A percentile compares a stretch with the other conserved stretches of the same genome.
Conservation (phyloP, 1,284 basidiomycete species). For the Caloboletus firmus region DNA sequence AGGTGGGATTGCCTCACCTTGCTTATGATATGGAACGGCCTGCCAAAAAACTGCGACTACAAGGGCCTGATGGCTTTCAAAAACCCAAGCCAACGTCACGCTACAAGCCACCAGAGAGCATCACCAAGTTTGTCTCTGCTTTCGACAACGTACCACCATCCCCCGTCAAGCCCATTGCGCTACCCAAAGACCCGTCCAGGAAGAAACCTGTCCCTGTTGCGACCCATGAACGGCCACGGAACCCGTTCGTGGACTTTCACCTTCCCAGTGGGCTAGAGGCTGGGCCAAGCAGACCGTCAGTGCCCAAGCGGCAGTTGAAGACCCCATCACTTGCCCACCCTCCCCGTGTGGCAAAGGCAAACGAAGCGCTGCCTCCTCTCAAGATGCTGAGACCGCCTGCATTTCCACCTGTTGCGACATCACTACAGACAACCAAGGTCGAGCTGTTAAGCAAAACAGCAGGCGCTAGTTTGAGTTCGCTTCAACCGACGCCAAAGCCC, state of each 20-base stretch:
- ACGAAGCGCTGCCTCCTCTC: conserved; percentile 9
- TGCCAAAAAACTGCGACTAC: conserved; percentile 27
- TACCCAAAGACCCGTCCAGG: not conserved
- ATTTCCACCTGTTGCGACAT: not conserved
- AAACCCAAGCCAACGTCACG: conserved; percentile 24
- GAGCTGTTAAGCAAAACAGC: not conserved
- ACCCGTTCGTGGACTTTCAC: conserved; percentile 21
- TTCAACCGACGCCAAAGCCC: conserved; percentile 4
- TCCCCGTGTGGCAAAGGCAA: not conserved
- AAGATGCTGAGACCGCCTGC: conserved; percentile 19
- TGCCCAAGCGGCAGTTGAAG: conserved; percentile 5
- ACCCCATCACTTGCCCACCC: conserved; percentile 4
- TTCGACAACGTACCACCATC: conserved; percentile 18
- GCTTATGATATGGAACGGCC: conserved; percentile 28
- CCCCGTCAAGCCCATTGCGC: not conserved
- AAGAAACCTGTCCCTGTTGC: conserved; percentile 7
- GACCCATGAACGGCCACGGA: conserved; percentile 19
- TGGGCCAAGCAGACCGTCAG: conserved; percentile 18
- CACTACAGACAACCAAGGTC: not conserved
- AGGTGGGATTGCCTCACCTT: not conserved
- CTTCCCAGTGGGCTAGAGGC: conserved; percentile 6
- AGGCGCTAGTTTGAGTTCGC: not conserved
- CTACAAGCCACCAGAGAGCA: conserved; percentile 33
- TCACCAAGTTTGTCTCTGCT: conserved; percentile 33
- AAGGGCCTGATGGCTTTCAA: conserved; percentile 33